Evolutionary conservation across 768 basidiomycete genomes (phyloP).

Genomic region (Leccinellum albellum): DNA sequence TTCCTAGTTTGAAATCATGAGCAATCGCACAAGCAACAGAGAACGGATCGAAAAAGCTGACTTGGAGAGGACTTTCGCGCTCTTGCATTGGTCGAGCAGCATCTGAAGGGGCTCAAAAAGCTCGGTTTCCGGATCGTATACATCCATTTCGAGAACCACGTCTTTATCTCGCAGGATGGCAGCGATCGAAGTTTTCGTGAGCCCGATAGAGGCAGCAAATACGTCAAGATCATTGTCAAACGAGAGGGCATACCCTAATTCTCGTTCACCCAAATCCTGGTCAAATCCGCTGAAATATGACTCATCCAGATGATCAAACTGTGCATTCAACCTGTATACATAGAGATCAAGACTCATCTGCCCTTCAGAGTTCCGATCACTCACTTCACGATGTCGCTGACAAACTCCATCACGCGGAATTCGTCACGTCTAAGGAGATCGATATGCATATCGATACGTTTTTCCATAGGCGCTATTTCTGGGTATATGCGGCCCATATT

Average conservation of each 20-base stretch:
- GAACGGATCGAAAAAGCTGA: slow-evolving; percentile 31
- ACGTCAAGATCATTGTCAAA: slow-evolving; percentile 93
- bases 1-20: slow-evolving; percentile 53
- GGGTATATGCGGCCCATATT: slow-evolving; percentile 77
- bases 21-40: background rate
- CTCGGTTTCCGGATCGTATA: slow-evolving; percentile 67
- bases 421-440: slow-evolving; percentile 81
- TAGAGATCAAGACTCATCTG: background rate
- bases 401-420: slow-evolving; percentile 92
- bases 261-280: slow-evolving; percentile 86
- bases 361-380: slow-evolving; percentile 26
- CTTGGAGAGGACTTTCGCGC: slow-evolving; percentile 78
- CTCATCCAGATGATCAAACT: slow-evolving; percentile 90
- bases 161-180: slow-evolving; percentile 76
- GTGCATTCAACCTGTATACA: slow-evolving; percentile 71
- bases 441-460: slow-evolving; percentile 88
- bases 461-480: slow-evolving; percentile 87
- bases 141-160: slow-evolving; percentile 66
- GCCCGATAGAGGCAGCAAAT: slow-evolving; percentile 86
- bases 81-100: slow-evolving; percentile 77
- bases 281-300: slow-evolving; percentile 80
- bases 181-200: slow-evolving; percentile 84
- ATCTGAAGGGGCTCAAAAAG: slow-evolving; percentile 80
- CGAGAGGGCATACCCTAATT: slow-evolving; percentile 74
- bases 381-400: slow-evolving; percentile 83